Evolutionary conservation across 108 stramenopile genomes (phyloP), one percentile per base, ranked within the genome.

Genomic region (Cylindrotheca fusiformis): DNA sequence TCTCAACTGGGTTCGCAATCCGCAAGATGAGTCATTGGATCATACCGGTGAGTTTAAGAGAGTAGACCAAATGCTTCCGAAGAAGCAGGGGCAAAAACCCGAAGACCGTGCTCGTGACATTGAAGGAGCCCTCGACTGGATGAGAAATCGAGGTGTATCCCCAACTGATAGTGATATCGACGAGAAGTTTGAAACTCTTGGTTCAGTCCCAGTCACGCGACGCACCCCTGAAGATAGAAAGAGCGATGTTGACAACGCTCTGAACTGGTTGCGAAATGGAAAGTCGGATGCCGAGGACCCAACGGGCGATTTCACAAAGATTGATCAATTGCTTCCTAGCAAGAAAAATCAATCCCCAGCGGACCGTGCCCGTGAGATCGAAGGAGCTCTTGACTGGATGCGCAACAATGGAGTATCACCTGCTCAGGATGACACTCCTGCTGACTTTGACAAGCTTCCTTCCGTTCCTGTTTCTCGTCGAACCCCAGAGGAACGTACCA

Each of bases 181-280:
- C 5, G 55, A 46, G 14, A 32, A 32, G 32, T 67, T 67, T 23
- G 48, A 56, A 44, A 49, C 3, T 31, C 5, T 61, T 19, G 21
- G 10, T 4, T 32, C 67, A 0, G 31, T 75, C 23, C 60, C 74
- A 27, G 20, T 54, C 3, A 14, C 54, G 18, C 23, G 33, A 26
- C 20, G 47, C 8, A 28, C 58, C 14, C 66, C 66, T 20, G 58
- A 67, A 58, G 63, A 60, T 8, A 20, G 57, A 33, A 52, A 59
- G n/a, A 44, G 58, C 8, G 71, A 58, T 6, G 36, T 62, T 4
- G 67, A 55, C 4, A 29, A 64, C 48, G 51, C 67, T 14, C n/a
- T 71, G n/a, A 72, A 68, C 21, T 77, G 76, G 76, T 17, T 71
- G 17, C 30, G 76, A 48, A 71, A 71, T 22, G 71, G 63, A 8